Evolutionary conservation across 1,139 yeast genomes (phyloP), one percentile per base, ranked within the genome.

Genomic region (Arxiozyma slooffiae): DNA sequence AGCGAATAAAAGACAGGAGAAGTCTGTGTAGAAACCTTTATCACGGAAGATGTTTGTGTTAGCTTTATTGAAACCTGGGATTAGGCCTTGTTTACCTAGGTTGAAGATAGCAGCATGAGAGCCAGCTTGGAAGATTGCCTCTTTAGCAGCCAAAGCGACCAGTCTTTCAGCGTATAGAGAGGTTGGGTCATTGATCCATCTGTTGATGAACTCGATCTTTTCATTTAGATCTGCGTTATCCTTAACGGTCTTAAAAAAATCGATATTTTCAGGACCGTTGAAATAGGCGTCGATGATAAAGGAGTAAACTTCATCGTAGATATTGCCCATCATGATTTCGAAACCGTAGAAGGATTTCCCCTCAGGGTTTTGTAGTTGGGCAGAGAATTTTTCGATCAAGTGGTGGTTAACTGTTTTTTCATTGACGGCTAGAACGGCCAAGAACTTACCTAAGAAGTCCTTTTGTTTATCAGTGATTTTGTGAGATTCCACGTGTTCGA

Each of bases 261-360:
- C 70, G 75, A 87, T 80, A 74, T 90, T 96, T 71, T 84, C 81
- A 59, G 96, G 92, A 71, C 92, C 97, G 75, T 89, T 89, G 71
- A 92, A 85, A 72, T 90, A 92, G 45, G 96, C 81, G 69, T 92
- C 98, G 63, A 92, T 87, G 67, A 92, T 79, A 61, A 92, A 76
- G 16, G 97, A 90, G 75, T 94, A 92, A 46, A 97, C 92, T 75
- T 92, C 98, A 37, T 96, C 83, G 73, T 92, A 98, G 66, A 92
- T 92, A 77, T 92, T 94, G 74, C 94, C 98, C 95, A 94, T 92
- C 97, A 90, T 90, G 71, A 92, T 92, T 75, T 92, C 97, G 84
- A 92, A 92, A 50, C 98, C 98, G 69, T 92, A 92, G 77, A 92
- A 92, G 71, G 97, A 89, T 72, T 92, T 90, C 62, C 97, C 98